Percentiles rank a stretch among this genome's conserved stretches.
Evolutionary conservation across 1,139 yeast species (phyloP).

Genomic region (Geotrichum europaeum): DNA sequence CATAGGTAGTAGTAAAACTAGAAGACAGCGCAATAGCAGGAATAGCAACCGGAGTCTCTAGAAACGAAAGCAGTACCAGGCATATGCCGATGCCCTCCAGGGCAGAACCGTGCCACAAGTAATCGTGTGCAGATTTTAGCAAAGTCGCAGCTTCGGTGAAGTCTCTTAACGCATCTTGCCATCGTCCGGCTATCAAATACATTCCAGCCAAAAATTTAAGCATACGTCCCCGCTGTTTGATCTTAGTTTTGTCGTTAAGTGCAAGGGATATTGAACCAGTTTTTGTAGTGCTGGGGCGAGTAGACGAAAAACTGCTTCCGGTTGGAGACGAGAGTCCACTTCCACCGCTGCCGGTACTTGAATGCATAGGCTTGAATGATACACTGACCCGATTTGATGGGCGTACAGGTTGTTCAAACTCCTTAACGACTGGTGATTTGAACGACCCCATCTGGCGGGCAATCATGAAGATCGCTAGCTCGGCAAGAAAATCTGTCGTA

Average conservation of each 20-base stretch:
- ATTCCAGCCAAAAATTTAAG: constrained; percentile 70
- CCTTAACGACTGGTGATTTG: constrained; percentile 33
- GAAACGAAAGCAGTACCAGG: constrained; percentile 52
- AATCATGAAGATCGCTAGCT: constrained; percentile 59
- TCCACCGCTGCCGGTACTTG: constrained; percentile 4
- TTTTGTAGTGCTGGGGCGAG: constrained; percentile 16
- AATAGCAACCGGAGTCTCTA: constrained; percentile 55
- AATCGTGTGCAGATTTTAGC: constrained; percentile 61
- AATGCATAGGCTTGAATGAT: constrained; percentile 12
- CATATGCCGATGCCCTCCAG: constrained; percentile 73
- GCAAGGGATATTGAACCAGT: constrained; percentile 35
- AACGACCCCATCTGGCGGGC: constrained; percentile 34
- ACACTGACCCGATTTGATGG: constrained; percentile 7
- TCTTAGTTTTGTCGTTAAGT: constrained; percentile 47
- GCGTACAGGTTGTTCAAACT: constrained; percentile 23
- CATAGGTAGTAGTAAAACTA: constrained; percentile 4
- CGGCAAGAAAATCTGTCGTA: constrained; percentile 54
- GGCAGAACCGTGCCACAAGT: constrained; percentile 83
- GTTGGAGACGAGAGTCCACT: constrained; percentile 14
- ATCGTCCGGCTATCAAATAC: constrained; percentile 71
- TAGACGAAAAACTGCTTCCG: constrained; percentile 4
- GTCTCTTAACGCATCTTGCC: constrained; percentile 60
- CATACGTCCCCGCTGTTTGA: constrained; percentile 65
- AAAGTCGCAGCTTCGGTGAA: constrained; percentile 65
- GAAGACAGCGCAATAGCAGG: constrained; percentile 42